Evolutionary conservation across 106 monocot genomes (phyloP), one percentile per base, ranked within the genome.

Genomic region (Allium sativum): DNA sequence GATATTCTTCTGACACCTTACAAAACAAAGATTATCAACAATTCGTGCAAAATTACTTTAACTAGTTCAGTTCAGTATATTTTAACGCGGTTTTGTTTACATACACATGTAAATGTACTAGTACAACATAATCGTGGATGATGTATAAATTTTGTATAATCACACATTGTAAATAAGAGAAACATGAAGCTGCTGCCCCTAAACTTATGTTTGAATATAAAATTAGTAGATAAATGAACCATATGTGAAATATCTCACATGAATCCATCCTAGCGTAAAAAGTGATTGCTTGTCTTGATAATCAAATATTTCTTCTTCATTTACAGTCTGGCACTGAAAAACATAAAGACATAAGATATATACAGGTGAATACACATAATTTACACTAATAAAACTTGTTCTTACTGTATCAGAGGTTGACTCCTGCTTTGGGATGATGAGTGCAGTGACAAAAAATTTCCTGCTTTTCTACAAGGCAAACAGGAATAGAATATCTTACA

Each of bases 301-400:
- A 9, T 98, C 91, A 67, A 98, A 98, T 73, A 98, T 84, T 68
- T 98, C 96, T 65, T 98, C 96, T 72, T 98, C 96, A 78, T 98
- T 92, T 71, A 88, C 92, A 42, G 96, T 78, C 56, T 87, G 79
- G 66, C 96, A 98, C 96, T 98, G 72, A 59, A 65, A 56, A 18
- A 71, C 53, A 4, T 17, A 67, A 43, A 52, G 22, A 56, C 54
- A 54, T 15, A 52, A 66, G 50, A 40, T 67, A 50, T 52, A 70
- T 19, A 31, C 31, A 31, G 31, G 31, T 18, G 48, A 44, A 48
- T 68, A 15, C 48, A 50, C 7, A 12, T 52, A 61, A n/a, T 40
- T 17, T 14, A 21, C 15, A 52, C 21, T 16, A 61, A 15, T 44
- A 18, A 42, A 31, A 51, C 13, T 12, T 58, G 6, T 71, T 66